A percentile compares a stretch with the other conserved stretches of the same genome.
Conservation (phyloP, 306 rosid genomes). For the Canavalia gladiata region DNA sequence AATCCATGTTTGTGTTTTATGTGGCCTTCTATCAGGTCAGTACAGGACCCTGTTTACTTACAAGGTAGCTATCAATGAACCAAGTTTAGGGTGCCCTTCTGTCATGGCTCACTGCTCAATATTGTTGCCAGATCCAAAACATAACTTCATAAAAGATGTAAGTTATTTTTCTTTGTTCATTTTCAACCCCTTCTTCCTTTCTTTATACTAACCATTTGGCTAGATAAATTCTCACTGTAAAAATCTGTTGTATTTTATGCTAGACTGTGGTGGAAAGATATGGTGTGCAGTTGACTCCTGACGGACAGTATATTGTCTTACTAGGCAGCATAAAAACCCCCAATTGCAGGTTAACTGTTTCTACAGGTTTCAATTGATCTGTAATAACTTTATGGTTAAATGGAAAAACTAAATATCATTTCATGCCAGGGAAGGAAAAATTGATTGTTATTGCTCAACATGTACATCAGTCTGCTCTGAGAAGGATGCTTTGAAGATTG, state of each 20-base stretch:
- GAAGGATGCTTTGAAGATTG: conserved; percentile 79
- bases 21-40: conserved; percentile 63
- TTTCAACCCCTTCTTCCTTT: conserved; percentile 15
- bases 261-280: conserved; percentile 72
- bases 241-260: conserved; percentile 30
- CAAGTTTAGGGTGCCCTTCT: conserved; percentile 73
- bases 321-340: conserved; percentile 79
- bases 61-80: conserved; percentile 63
- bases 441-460: conserved; percentile 75
- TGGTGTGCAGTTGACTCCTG: conserved; percentile 80
- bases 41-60: conserved; percentile 70
- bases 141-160: conserved; percentile 66
- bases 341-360: conserved; percentile 77
- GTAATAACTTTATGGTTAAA: conserved; percentile 36
- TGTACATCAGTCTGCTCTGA: conserved; percentile 67
- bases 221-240: conserved; percentile 25
- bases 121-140: conserved; percentile 63
- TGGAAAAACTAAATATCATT: conserved; percentile 36
- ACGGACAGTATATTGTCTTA: conserved; percentile 72
- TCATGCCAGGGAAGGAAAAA: conserved; percentile 65
- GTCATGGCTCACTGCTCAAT: conserved; percentile 70
- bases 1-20: conserved; percentile 70
- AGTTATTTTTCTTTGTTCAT: conserved; percentile 52
- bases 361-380: conserved; percentile 45
- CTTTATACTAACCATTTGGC: conserved; percentile 21